Evolutionary conservation across 768 basidiomycete species (phyloP), one percentile per base, ranked within the genome.

Genomic region (Pholiota conissans): DNA sequence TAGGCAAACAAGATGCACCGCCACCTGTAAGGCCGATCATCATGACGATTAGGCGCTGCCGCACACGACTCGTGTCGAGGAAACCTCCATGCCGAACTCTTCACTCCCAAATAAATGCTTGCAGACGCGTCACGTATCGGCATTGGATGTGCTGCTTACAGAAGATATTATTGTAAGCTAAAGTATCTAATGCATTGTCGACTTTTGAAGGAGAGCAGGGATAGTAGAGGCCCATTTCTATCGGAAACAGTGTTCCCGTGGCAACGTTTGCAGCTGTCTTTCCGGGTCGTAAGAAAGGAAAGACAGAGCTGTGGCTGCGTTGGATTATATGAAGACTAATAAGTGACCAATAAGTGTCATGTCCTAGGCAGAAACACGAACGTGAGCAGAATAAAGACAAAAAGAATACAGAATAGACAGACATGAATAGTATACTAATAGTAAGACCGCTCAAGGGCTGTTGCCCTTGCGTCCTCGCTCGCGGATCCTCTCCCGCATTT

Each of bases 401-500:
- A 7, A 27, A 8, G n/a, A 10, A n/a, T n/a, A 34, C 5, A 5
- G 20, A 46, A 30, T 20, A 4, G 29, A 54, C 53, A 4, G 6
- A 46, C 53, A 18, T 30, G 22, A 32, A 22, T 54, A 54, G 11
- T 54, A 34, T 46, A 11, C 13, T 26, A 8, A 29, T 46, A 10
- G 14, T 28, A n/a, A 13, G 22, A 3, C 14, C 18, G 32, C 40
- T 34, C 29, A 61, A 49, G 51, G 51, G 39, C 42, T 35, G 40
- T 39, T 60, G 3, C 24, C 24, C 22, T 58, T 56, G 39, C 47
- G 57, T 42, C 55, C 58, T 30, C 64, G 62, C 73, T 72, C 62
- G 73, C 70, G 57, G 45, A 83, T 53, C 59, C 72, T 76, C 34
- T 80, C 79, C 47, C 78, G 70, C 76, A 82, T 74, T 60, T 83